These are phyloP conservation scores for Trametes sp. DNA, from an alignment of 1,284 basidiomycete genomes.

Conservation along the genomic window DNA sequence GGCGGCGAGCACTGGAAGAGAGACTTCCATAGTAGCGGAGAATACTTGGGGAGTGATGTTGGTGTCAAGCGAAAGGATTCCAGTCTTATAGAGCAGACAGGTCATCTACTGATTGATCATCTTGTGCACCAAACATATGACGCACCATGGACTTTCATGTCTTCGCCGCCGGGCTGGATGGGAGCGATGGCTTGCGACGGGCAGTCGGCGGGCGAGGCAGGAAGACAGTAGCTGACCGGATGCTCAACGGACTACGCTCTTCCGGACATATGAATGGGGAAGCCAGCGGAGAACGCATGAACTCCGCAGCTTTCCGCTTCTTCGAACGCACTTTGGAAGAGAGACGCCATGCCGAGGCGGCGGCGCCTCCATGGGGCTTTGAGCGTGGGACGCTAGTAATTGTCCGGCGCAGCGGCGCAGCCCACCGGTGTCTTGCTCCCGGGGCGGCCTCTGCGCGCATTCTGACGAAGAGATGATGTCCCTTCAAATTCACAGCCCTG, in stretches of 20 bases:
- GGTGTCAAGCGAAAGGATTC: background rate
- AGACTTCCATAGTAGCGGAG: background rate
- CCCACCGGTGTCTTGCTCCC: background rate
- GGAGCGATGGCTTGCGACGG: background rate
- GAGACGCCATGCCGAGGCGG: constrained; percentile 6
- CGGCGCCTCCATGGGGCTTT: background rate
- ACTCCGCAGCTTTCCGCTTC: background rate
- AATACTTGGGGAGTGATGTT: background rate
- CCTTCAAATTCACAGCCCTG: background rate
- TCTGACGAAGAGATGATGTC: background rate
- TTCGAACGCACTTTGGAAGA: background rate
- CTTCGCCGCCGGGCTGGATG: too few relatives aligned
- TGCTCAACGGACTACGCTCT: background rate
- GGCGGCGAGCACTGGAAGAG: background rate
- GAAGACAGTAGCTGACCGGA: background rate
- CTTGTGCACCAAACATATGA: background rate
- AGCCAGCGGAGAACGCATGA: background rate
- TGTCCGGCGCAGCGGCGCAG: background rate
- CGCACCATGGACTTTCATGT: background rate
- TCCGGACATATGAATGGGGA: background rate
- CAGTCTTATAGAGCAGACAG: background rate
- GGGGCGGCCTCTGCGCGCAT: background rate
- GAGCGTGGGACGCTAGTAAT: background rate
- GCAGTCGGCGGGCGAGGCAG: background rate
- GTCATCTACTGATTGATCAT: background rate